phyloP scores from a whole-genome alignment of 768 basidiomycete species.

The Chalciporus chontae region DNA sequence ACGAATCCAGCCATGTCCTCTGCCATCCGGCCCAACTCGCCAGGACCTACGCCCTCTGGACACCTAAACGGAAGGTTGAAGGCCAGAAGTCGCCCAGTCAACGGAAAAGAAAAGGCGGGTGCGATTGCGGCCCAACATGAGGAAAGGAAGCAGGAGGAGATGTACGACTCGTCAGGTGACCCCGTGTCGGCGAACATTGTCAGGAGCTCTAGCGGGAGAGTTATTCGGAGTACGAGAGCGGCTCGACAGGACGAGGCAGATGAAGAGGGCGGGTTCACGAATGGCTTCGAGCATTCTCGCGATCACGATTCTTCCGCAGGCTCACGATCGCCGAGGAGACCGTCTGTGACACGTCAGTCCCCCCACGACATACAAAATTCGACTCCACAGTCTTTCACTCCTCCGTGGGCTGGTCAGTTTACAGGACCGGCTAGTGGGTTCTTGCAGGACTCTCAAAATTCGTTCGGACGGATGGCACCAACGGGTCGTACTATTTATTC shows the following conservation, averaged over 20 bases:
- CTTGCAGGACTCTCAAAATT: conserved; percentile 38
- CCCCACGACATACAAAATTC: conserved; percentile 22
- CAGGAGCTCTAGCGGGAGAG: conserved; percentile 30
- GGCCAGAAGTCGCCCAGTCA: conserved; percentile 36
- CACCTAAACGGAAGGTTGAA: conserved; percentile 36
- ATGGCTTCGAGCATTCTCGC: conserved; percentile 19
- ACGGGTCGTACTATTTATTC: conserved; percentile 67
- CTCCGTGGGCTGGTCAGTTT: conserved; percentile 36
- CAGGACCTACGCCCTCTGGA: conserved; percentile 19
- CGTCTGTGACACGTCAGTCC: conserved; percentile 9
- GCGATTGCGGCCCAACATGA: conserved; percentile 27
- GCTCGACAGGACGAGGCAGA: conserved; percentile 25
- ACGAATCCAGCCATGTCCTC: conserved; percentile 52
- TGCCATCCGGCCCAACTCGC: conserved; percentile 26
- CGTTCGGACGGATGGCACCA: conserved; percentile 40
- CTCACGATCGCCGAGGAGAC: conserved; percentile 23
- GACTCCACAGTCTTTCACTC: conserved; percentile 19
- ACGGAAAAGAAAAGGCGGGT: conserved; percentile 30
- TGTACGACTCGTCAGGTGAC: conserved; percentile 20
- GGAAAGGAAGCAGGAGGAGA: conserved; percentile 18
- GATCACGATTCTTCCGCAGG: conserved; percentile 26
- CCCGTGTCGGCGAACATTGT: conserved; percentile 15
- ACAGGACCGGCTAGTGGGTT: conserved; percentile 51
- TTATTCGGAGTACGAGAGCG: conserved; percentile 29
- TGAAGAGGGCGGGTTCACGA: conserved; percentile 20